phyloP scores from a whole-genome alignment of 495 filamentous ascomycete genomes.

The Aspergillus mulundensis region DNA sequence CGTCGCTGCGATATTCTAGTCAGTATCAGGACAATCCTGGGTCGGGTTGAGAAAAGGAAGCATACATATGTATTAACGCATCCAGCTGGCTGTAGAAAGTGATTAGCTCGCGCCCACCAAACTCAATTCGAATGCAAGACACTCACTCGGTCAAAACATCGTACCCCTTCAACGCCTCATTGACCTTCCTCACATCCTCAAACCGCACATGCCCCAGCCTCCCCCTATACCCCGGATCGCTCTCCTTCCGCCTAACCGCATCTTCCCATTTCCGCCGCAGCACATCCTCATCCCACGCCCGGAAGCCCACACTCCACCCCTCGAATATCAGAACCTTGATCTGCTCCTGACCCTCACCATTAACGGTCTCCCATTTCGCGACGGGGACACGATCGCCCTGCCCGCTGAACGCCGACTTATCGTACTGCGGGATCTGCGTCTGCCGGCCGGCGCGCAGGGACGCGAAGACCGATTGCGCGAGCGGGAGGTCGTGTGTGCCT shows the following conservation, averaged over 20 bases:
- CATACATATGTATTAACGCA: slow-evolving; percentile 80
- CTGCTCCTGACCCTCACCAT: slow-evolving; percentile 45
- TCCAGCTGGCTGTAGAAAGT: slow-evolving; percentile 53
- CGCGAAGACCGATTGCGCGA: slow-evolving; percentile 59
- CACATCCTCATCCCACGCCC: slow-evolving; percentile 51
- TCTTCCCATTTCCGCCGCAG: slow-evolving; percentile 55
- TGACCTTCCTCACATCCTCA: slow-evolving; percentile 68
- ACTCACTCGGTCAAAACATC: slow-evolving; percentile 64
- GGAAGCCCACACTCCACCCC: slow-evolving; percentile 90
- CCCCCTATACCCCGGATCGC: slow-evolving; percentile 31
- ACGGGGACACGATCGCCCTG: slow-evolving; percentile 70
- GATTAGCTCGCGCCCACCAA: background rate
- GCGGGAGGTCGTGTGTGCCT: slow-evolving; percentile 75
- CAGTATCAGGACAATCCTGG: background rate
- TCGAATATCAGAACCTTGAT: slow-evolving; percentile 74
- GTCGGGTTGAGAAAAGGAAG: background rate
- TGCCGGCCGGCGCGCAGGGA: slow-evolving; percentile 50
- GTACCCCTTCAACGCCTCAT: slow-evolving; percentile 65
- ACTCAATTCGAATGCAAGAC: background rate
- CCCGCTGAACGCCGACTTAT: slow-evolving; percentile 75
- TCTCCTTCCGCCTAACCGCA: slow-evolving; percentile 44
- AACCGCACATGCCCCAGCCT: slow-evolving; percentile 56
- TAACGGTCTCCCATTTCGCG: slow-evolving; percentile 58
- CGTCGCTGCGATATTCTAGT: slow-evolving; percentile 51
- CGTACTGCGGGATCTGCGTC: slow-evolving; percentile 70